A percentile compares a stretch with the other conserved stretches of the same genome.
Evolutionary conservation across 2,329 filamentous ascomycete genomes (phyloP).

Genomic region (Fusarium sp.): DNA sequence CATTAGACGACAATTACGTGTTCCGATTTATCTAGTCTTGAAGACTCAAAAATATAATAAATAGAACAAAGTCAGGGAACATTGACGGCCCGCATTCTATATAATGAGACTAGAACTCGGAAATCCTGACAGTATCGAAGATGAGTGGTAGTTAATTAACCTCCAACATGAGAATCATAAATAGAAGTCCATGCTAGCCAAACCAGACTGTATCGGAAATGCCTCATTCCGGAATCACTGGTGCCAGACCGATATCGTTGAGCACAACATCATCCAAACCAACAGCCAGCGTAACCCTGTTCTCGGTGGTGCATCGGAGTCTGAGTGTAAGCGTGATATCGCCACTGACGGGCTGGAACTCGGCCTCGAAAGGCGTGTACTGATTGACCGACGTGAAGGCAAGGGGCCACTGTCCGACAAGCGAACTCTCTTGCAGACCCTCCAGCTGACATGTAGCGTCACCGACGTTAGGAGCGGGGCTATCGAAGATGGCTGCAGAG

Average conservation of each 20-base stretch:
- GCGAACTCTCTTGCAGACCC: neutral
- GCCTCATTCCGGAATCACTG: too few relatives aligned
- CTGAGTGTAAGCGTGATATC: slow-evolving; percentile 11
- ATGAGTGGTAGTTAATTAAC: too few relatives aligned
- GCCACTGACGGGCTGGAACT: neutral
- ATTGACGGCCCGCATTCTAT: too few relatives aligned
- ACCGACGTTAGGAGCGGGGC: neutral
- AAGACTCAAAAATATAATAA: too few relatives aligned
- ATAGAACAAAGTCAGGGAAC: too few relatives aligned
- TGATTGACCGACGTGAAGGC: neutral
- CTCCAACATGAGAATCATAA: too few relatives aligned
- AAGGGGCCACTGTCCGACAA: slow-evolving; percentile 2
- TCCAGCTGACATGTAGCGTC: neutral
- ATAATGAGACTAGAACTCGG: too few relatives aligned
- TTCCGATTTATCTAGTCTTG: too few relatives aligned
- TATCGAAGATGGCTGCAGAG: slow-evolving; percentile 1
- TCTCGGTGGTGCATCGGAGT: slow-evolving; percentile 10
- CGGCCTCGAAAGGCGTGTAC: slow-evolving; percentile 2
- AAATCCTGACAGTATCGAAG: too few relatives aligned
- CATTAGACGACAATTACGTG: too few relatives aligned
- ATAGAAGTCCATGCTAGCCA: too few relatives aligned
- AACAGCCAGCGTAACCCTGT: slow-evolving; percentile 5
- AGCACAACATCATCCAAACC: slow-evolving; percentile 23
- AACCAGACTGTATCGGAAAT: too few relatives aligned
- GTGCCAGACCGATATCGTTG: neutral